Evolutionary conservation across 73 alveolate species (phyloP).

Genomic region (Tetrahymena elliotti): DNA sequence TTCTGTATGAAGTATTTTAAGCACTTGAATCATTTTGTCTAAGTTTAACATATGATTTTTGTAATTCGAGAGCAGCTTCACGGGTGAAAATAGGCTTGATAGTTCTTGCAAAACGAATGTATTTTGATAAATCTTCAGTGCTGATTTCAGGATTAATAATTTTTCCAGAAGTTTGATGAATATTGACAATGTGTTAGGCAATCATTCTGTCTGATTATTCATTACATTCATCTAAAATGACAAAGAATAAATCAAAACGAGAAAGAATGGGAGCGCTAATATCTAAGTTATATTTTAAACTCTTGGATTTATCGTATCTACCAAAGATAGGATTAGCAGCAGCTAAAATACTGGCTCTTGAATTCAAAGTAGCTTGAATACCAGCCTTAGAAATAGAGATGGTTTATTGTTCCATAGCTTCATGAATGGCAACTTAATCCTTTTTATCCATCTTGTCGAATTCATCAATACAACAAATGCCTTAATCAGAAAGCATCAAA

Average conservation of each 20-base stretch:
- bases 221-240: slow-evolving; percentile 81
- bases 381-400: slow-evolving; percentile 98
- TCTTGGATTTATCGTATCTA: slow-evolving; percentile 89
- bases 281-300: slow-evolving; percentile 87
- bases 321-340: slow-evolving; percentile 98
- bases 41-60: slow-evolving; percentile 76
- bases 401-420: slow-evolving; percentile 99
- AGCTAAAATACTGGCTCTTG: slow-evolving; percentile 97
- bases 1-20: slow-evolving; percentile 84
- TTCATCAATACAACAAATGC: slow-evolving; percentile 99
- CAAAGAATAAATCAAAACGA: slow-evolving; percentile 96
- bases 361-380: slow-evolving; percentile 80
- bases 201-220: slow-evolving; percentile 73
- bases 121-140: slow-evolving; percentile 73
- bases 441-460: slow-evolving; percentile 98
- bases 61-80: slow-evolving; percentile 81
- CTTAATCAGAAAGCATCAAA: slow-evolving; percentile 99
- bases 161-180: slow-evolving; percentile 63
- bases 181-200: slow-evolving; percentile 82
- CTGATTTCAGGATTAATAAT: slow-evolving; percentile 59
- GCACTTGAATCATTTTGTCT: slow-evolving; percentile 77
- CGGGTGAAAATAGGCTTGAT: slow-evolving; percentile 86
- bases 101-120: slow-evolving; percentile 88
- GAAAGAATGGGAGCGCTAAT: slow-evolving; percentile 99
- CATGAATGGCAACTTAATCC: slow-evolving; percentile 99